Evolutionary conservation across 2,329 filamentous ascomycete genomes (phyloP).

Genomic region (Penicillium glabrum): DNA sequence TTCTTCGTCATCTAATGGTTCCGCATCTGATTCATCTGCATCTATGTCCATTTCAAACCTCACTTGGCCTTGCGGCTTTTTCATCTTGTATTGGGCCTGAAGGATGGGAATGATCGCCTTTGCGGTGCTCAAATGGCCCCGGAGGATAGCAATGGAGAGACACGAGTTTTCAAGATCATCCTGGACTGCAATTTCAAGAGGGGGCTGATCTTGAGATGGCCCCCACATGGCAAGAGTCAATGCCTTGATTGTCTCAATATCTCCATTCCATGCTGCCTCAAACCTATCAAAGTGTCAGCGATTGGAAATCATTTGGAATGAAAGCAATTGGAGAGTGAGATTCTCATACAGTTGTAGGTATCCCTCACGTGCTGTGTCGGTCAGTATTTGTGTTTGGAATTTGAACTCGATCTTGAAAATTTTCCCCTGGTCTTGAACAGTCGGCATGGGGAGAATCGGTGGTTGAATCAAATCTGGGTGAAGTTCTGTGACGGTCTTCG

Average conservation of each 20-base stretch:
- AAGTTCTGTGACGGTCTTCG: constrained; percentile 66
- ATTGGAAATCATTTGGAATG: constrained; percentile 41
- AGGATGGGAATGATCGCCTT: constrained; percentile 68
- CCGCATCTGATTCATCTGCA: constrained; percentile 6
- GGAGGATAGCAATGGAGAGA: constrained; percentile 67
- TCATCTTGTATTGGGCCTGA: constrained; percentile 64
- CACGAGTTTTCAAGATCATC: constrained; percentile 57
- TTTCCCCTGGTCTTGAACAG: not conserved
- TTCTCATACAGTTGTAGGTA: constrained; percentile 62
- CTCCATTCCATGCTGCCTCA: constrained; percentile 71
- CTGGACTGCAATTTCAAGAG: constrained; percentile 62
- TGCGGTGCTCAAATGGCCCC: constrained; percentile 65
- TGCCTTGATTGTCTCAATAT: constrained; percentile 58
- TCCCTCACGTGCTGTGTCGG: constrained; percentile 54
- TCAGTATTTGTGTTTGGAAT: constrained; percentile 40
- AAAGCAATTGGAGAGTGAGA: not conserved
- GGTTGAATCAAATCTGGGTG: constrained; percentile 47
- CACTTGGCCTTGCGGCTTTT: constrained; percentile 50
- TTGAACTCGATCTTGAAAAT: constrained; percentile 45
- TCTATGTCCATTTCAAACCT: constrained; percentile 21
- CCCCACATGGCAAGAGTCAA: constrained; percentile 38
- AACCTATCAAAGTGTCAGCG: constrained; percentile 53
- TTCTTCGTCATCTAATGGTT: constrained; percentile 31
- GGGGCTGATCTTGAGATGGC: constrained; percentile 52
- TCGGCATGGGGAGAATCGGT: not conserved